A percentile compares a stretch with the other conserved stretches of the same genome.
Evolutionary conservation across 352 stramenopile genomes (phyloP).

Genomic region (Globisporangium apiculatum): DNA sequence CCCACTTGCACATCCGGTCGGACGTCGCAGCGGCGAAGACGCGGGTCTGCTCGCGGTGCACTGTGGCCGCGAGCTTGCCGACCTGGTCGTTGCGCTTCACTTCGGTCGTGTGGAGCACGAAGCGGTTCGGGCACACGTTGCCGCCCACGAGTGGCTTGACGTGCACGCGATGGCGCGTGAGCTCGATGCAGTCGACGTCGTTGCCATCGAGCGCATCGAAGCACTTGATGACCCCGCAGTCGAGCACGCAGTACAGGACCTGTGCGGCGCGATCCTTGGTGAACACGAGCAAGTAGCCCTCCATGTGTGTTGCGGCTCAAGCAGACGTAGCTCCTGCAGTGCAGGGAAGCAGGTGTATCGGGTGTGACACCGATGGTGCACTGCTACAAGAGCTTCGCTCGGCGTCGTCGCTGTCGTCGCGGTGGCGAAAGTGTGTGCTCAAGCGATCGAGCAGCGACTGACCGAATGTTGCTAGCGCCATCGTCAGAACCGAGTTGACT

Average conservation of each 20-base stretch:
- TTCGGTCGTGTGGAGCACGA: constrained; percentile 40
- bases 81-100: constrained; percentile 45
- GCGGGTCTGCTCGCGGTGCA: constrained; percentile 24
- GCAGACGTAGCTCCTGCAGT: neutral
- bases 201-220: constrained; percentile 30
- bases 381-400: too few relatives aligned
- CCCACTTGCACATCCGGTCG: constrained; percentile 56
- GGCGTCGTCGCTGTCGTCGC: neutral
- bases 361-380: neutral
- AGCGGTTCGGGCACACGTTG: constrained; percentile 61
- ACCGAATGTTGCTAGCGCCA: too few relatives aligned
- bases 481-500: too few relatives aligned
- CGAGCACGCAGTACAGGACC: constrained; percentile 58
- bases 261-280: constrained; percentile 34
- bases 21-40: constrained; percentile 47
- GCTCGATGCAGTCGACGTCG: constrained; percentile 31
- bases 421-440: neutral
- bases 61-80: constrained; percentile 28
- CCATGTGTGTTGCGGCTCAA: constrained; percentile 25
- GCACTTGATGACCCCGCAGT: constrained; percentile 52
- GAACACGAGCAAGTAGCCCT: constrained; percentile 68
- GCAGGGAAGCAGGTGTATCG: neutral
- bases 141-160: constrained; percentile 37
- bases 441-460: too few relatives aligned
- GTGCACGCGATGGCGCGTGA: constrained; percentile 60